Percentiles rank a stretch among this genome's conserved stretches.
These are phyloP conservation scores for Pythium sp. DNA, from an alignment of 352 stramenopile species.

Conservation along the genomic window DNA sequence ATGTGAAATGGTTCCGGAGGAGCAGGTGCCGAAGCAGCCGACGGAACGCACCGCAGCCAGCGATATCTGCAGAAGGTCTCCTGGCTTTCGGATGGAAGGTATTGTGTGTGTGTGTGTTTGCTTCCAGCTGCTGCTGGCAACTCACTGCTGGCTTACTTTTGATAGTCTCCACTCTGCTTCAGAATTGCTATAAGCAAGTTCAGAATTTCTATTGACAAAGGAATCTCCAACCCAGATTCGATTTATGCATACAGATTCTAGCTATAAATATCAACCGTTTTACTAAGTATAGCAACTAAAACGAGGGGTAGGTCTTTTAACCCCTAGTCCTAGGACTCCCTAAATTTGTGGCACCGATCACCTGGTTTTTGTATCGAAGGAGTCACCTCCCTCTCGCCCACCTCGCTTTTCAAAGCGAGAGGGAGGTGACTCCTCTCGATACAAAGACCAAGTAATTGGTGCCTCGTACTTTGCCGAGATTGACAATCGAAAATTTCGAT, in stretches of 20 bases:
- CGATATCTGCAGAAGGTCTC: background rate
- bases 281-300: too few species aligned
- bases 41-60: background rate
- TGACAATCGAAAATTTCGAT: background rate
- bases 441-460: too few species aligned
- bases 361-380: too few species aligned
- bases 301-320: too few species aligned
- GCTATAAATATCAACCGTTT: too few species aligned
- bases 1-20: background rate
- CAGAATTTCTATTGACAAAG: background rate
- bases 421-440: too few species aligned
- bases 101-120: background rate
- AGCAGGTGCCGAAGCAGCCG: background rate
- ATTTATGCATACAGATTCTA: too few species aligned
- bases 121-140: background rate
- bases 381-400: too few species aligned
- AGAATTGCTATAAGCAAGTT: background rate
- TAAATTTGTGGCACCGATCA: too few species aligned
- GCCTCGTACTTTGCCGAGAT: background rate
- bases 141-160: background rate
- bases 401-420: too few species aligned
- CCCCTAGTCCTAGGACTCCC: too few species aligned
- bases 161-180: background rate
- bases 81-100: background rate
- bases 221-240: background rate